Evolutionary conservation across 1,284 basidiomycete genomes (phyloP).

Genomic region (Ceratobasidium sp.): DNA sequence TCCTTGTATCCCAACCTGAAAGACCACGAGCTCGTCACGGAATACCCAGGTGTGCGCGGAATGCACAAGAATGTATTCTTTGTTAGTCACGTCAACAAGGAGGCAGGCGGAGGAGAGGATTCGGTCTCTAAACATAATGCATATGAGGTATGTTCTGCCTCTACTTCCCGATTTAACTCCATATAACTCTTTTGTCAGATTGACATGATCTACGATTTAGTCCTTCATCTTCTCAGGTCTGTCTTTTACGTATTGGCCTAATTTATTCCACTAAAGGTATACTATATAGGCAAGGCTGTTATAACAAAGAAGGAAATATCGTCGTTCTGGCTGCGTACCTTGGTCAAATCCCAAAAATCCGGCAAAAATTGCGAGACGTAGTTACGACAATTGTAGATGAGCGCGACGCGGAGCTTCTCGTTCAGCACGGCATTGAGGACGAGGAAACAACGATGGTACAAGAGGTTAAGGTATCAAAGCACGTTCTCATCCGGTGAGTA

Average conservation of each 20-base stretch:
- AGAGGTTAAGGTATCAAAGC: slow-evolving; percentile 65
- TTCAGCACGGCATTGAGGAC: slow-evolving; percentile 63
- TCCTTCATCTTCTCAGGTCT: slow-evolving; percentile 74
- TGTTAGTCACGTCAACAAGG: slow-evolving; percentile 68
- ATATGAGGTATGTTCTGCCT: slow-evolving; percentile 69
- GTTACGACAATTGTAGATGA: slow-evolving; percentile 78
- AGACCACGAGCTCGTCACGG: slow-evolving; percentile 68
- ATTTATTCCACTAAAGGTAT: background rate
- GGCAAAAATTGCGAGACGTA: slow-evolving; percentile 65
- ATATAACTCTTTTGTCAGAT: slow-evolving; percentile 62
- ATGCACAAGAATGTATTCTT: slow-evolving; percentile 73
- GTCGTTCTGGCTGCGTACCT: slow-evolving; percentile 82
- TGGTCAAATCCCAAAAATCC: slow-evolving; percentile 74
- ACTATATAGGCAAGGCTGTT: slow-evolving; percentile 68
- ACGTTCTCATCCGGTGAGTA: slow-evolving; percentile 58
- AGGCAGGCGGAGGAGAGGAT: slow-evolving; percentile 69
- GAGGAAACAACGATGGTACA: slow-evolving; percentile 59
- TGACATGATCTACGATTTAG: slow-evolving; percentile 76
- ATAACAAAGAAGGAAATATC: slow-evolving; percentile 74
- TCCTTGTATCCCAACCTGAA: slow-evolving; percentile 71
- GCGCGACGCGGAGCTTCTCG: slow-evolving; percentile 72
- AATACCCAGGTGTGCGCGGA: slow-evolving; percentile 70
- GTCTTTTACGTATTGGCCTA: slow-evolving; percentile 45
- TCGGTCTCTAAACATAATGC: slow-evolving; percentile 73
- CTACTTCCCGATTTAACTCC: background rate